Evolutionary conservation across 768 basidiomycete species (phyloP).

Genomic region (Coprinellus aureogranulatus): DNA sequence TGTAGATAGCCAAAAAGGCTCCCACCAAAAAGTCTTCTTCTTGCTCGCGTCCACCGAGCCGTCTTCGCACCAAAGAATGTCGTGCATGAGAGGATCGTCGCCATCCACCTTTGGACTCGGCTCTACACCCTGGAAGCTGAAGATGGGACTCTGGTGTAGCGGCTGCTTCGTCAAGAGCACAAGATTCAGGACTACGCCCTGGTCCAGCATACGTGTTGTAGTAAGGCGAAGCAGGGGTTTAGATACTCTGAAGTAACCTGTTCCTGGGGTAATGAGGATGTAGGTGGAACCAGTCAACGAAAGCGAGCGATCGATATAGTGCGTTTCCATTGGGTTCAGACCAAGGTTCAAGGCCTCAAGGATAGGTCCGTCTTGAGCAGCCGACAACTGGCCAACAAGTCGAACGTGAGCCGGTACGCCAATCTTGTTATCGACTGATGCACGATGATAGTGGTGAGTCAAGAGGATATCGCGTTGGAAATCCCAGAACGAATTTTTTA

Average conservation of each 20-base stretch:
- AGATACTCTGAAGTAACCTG: conserved; percentile 89
- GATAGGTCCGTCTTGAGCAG: conserved; percentile 93
- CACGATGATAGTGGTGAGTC: conserved; percentile 83
- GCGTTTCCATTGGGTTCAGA: conserved; percentile 88
- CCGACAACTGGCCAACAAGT: conserved; percentile 74
- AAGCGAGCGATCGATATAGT: conserved; percentile 93
- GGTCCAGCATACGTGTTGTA: conserved; percentile 89
- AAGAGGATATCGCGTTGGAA: conserved; percentile 91
- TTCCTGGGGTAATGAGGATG: conserved; percentile 88
- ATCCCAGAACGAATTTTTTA: conserved; percentile 87
- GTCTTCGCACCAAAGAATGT: conserved; percentile 77
- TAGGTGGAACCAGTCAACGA: conserved; percentile 83
- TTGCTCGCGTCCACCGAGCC: conserved; percentile 40
- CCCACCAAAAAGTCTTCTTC: conserved; percentile 79
- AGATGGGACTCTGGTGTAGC: conserved; percentile 89
- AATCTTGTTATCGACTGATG: conserved; percentile 44
- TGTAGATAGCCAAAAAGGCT: conserved; percentile 81
- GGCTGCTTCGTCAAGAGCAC: conserved; percentile 89
- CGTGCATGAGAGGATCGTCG: conserved; percentile 58
- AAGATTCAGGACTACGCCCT: conserved; percentile 87
- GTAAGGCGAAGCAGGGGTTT: conserved; percentile 88
- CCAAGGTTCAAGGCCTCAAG: conserved; percentile 92
- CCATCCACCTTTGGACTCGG: conserved; percentile 44
- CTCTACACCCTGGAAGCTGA: conserved; percentile 77
- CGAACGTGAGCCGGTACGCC: conserved; percentile 57